phyloP scores from a whole-genome alignment of 2,329 filamentous ascomycete species.

The Epichloe gansuensis region DNA sequence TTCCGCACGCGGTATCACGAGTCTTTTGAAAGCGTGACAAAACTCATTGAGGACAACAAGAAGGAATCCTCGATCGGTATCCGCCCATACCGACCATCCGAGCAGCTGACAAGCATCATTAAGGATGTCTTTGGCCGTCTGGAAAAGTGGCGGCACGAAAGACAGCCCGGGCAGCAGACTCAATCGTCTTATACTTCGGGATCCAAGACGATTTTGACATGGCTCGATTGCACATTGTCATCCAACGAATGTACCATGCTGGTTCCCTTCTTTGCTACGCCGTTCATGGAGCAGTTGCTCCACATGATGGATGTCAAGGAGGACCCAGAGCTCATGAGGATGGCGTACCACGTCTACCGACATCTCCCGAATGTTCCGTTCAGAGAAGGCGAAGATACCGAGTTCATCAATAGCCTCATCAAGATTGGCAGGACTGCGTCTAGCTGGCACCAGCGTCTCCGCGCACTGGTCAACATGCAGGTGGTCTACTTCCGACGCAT shows the following conservation, averaged over 20 bases:
- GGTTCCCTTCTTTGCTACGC: conserved; percentile 77
- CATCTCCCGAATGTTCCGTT: conserved; percentile 94
- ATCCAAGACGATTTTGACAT: conserved; percentile 88
- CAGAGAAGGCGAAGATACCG: conserved; percentile 69
- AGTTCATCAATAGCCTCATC: conserved; percentile 77
- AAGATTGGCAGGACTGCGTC: conserved; percentile 72
- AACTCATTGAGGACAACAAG: conserved; percentile 69
- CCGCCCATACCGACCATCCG: conserved; percentile 66
- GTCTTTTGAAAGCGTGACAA: conserved; percentile 69
- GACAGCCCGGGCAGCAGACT: conserved; percentile 78
- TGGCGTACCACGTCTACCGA: conserved; percentile 94
- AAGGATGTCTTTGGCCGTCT: conserved; percentile 65
- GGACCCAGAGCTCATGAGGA: conserved; percentile 84
- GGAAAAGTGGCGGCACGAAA: conserved; percentile 77
- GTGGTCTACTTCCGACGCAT: conserved; percentile 95
- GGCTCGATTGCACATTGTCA: conserved; percentile 83
- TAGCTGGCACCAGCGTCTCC: conserved; percentile 91
- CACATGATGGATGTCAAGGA: conserved; percentile 99
- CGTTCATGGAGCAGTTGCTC: conserved; percentile 83
- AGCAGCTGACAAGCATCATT: conserved; percentile 63
- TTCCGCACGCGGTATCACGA: conserved; percentile 90
- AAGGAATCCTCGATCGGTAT: conserved; percentile 69
- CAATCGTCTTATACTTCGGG: conserved; percentile 91
- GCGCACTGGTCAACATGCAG: conserved; percentile 95
- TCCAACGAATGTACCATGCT: conserved; percentile 89